These are phyloP conservation scores for Erythrobasidium yunnanense DNA, from an alignment of 768 basidiomycete genomes.

Conservation along the genomic window DNA sequence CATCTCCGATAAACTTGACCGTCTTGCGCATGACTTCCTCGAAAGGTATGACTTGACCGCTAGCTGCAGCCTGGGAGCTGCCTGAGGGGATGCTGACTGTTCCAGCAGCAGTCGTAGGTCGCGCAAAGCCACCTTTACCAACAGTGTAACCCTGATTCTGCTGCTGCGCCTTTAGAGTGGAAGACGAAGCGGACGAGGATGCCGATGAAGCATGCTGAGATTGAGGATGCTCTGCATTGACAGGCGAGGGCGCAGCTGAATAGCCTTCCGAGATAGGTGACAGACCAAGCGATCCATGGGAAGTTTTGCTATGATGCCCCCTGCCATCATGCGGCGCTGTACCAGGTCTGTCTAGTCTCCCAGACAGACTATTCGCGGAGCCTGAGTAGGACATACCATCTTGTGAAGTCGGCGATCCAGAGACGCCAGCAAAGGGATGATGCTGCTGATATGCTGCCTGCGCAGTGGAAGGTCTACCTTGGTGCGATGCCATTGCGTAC, in stretches of 20 bases:
- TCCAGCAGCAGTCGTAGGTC: constrained; percentile 35
- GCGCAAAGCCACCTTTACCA: constrained; percentile 53
- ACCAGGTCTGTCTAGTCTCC: background rate
- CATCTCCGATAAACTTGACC: constrained; percentile 74
- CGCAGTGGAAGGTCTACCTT: constrained; percentile 12
- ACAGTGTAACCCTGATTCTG: constrained; percentile 48
- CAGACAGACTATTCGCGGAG: too few relatives aligned
- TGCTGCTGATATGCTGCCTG: constrained; percentile 15
- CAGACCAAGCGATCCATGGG: background rate
- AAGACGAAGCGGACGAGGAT: constrained; percentile 7
- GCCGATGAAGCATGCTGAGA: constrained; percentile 18
- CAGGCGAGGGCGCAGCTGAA: background rate
- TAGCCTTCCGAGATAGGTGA: background rate
- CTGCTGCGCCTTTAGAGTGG: constrained; percentile 1
- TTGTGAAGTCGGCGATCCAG: background rate
- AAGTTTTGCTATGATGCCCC: background rate
- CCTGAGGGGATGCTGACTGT: constrained; percentile 14
- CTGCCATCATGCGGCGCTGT: background rate
- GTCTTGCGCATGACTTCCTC: constrained; percentile 72
- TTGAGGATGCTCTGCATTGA: background rate
- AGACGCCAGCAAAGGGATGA: background rate
- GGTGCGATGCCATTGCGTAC: background rate
- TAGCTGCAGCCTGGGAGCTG: background rate
- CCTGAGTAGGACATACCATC: background rate
- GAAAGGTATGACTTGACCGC: constrained; percentile 38